Evolutionary conservation across 352 stramenopile species (phyloP), one percentile per base, ranked within the genome.

Genomic region (Sclerospora graminicola): DNA sequence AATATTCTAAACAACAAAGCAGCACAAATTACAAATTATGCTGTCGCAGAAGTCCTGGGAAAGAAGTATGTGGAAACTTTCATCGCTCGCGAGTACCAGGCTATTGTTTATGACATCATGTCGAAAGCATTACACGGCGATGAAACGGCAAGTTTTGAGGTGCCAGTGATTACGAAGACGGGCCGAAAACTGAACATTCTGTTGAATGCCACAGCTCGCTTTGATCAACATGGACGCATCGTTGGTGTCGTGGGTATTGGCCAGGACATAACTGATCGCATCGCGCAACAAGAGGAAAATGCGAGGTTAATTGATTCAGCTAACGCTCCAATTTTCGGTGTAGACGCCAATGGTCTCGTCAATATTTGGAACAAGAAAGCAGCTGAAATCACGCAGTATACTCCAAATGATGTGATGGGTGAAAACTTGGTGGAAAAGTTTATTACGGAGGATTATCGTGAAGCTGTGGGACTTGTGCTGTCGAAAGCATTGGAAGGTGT

Each of bases 351-450:
- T 24, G 70, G 68, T 0, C 39, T 54, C 4, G 69, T 84, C 8
- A 84, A 80, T 47, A 79, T 81, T 41, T 84, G 71, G 71, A 84
- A 84, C 46, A 61, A 60, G 24, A 77, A 71, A 31, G 68, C 68
- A 9, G 66, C 65, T 19, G 60, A 75, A 30, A 75, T 82, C 29
- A 83, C 62, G 8, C 65, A 78, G 23, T 81, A 76, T 42, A 62
- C 29, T 19, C 45, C 39, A 51, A 74, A 71, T 44, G 68, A 84
- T 21, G 71, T 74, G 15, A 72, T 78, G 44, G 66, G 63, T n/a
- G 37, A 63, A 16, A 67, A 80, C 69, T 35, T 84, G 21, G 72
- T 82, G 5, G 61, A 69, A 14, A 67, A 63, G 10, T 81, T 79
- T 34, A 83, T 83, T 15, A 59, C 64, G 2, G 62, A 75, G 16